These are phyloP conservation scores for Pseudopyrenochaeta lycopersici DNA, from an alignment of 2,329 filamentous ascomycete species.

Conservation along the genomic window DNA sequence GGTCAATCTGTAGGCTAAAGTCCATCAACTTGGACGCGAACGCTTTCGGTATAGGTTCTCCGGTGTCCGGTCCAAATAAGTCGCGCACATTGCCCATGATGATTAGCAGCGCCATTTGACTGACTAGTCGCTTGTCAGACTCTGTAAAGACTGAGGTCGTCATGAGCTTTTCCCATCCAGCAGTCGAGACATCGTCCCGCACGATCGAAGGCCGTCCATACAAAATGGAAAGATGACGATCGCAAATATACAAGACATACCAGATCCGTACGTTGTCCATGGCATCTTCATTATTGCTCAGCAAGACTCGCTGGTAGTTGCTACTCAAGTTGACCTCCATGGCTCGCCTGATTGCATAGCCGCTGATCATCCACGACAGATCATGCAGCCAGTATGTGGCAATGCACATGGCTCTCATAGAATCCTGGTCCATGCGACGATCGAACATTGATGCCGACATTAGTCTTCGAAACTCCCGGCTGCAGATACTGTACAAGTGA, in stretches of 20 bases:
- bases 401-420: constrained; percentile 67
- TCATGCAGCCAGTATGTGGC: constrained; percentile 71
- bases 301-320: constrained; percentile 53
- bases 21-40: constrained; percentile 62
- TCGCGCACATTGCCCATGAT: constrained; percentile 66
- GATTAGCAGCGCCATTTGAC: constrained; percentile 66
- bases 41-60: constrained; percentile 60
- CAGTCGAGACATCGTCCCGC: constrained; percentile 65
- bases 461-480: constrained; percentile 65
- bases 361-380: constrained; percentile 69
- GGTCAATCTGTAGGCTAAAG: constrained; percentile 54
- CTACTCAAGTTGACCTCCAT: constrained; percentile 59
- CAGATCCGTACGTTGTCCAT: constrained; percentile 66
- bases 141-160: constrained; percentile 61
- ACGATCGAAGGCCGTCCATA: constrained; percentile 68
- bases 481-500: constrained; percentile 62
- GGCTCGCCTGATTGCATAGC: constrained; percentile 61
- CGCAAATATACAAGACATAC: constrained; percentile 69
- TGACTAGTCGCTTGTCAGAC: constrained; percentile 65
- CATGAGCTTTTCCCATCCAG: constrained; percentile 67
- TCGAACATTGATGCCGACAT: constrained; percentile 67
- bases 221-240: constrained; percentile 71
- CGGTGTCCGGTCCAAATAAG: constrained; percentile 65
- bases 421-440: constrained; percentile 65
- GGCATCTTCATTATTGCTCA: constrained; percentile 53